Conservation (phyloP, 805 yeast genomes). For the Wickerhamomyces chaumierensis region DNA sequence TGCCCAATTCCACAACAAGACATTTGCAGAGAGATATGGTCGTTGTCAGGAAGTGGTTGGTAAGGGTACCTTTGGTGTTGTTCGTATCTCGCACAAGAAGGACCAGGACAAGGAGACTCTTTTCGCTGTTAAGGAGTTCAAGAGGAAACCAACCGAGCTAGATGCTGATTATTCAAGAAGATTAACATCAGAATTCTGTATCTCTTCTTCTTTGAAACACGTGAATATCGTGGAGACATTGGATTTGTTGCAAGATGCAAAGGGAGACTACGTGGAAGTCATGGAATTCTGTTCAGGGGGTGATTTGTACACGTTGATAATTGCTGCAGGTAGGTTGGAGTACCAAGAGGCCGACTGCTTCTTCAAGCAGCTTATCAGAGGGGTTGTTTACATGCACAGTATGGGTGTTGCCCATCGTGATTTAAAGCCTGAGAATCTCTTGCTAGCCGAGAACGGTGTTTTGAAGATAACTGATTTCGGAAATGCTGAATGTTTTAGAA, state of each 20-base stretch:
- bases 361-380: constrained; percentile 74
- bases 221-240: constrained; percentile 65
- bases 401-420: constrained; percentile 89
- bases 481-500: constrained; percentile 67
- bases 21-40: constrained; percentile 85
- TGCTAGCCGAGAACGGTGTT: constrained; percentile 60
- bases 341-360: constrained; percentile 83
- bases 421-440: constrained; percentile 76
- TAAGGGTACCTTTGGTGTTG: constrained; percentile 89
- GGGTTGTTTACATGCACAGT: constrained; percentile 80
- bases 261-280: constrained; percentile 75
- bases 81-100: constrained; percentile 74
- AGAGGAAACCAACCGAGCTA: constrained; percentile 46
- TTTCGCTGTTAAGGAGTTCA: constrained; percentile 84
- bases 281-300: constrained; percentile 84
- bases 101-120: constrained; percentile 33
- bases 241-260: constrained; percentile 70
- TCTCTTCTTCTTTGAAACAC: constrained; percentile 69
- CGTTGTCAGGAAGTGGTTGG: constrained; percentile 92
- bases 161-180: constrained; percentile 61
- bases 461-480: constrained; percentile 87
- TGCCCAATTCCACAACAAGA: constrained; percentile 22
- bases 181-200: constrained; percentile 73
- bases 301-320: constrained; percentile 62
- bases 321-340: constrained; percentile 69